A percentile compares a stretch with the other conserved stretches of the same genome.
Conservation (phyloP, 2,329 filamentous ascomycete genomes). For the Myotisia sp. region DNA sequence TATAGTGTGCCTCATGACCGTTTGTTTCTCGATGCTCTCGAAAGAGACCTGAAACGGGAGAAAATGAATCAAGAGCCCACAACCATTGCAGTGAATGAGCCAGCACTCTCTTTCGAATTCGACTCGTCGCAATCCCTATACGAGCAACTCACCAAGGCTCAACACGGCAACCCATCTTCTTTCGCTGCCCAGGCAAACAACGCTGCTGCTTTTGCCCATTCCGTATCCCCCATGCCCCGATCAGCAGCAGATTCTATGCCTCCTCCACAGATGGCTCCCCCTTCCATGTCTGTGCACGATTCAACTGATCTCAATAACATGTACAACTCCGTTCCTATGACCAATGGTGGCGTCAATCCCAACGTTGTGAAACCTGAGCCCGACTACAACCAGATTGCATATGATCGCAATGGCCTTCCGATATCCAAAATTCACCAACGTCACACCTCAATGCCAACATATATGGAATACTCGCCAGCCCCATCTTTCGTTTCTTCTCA, state of each 20-base stretch:
- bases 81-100: conserved; percentile 91
- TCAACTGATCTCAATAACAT: conserved; percentile 52
- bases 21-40: conserved; percentile 90
- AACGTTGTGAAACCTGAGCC: conserved; percentile 75
- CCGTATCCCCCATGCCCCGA: conserved; percentile 76
- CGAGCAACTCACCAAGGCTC: conserved; percentile 97
- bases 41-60: conserved; percentile 94
- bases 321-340: conserved; percentile 56
- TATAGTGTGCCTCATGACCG: conserved; percentile 97
- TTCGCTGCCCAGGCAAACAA: conserved; percentile 68
- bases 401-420: conserved; percentile 82
- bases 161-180: conserved; percentile 95
- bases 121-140: conserved; percentile 98
- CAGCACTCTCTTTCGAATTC: conserved; percentile 94
- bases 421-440: conserved; percentile 73
- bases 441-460: conserved; percentile 96
- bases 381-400: conserved; percentile 68
- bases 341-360: conserved; percentile 54
- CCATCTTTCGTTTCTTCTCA: conserved; percentile 98
- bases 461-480: conserved; percentile 94
- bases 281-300: conserved; percentile 45
- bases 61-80: conserved; percentile 99
- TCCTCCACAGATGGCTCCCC: conserved; percentile 68
- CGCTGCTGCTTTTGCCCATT: conserved; percentile 55
- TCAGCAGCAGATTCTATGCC: conserved; percentile 82